Conservation (phyloP, 2,329 filamentous ascomycete genomes). For the Penicillium sp. region DNA sequence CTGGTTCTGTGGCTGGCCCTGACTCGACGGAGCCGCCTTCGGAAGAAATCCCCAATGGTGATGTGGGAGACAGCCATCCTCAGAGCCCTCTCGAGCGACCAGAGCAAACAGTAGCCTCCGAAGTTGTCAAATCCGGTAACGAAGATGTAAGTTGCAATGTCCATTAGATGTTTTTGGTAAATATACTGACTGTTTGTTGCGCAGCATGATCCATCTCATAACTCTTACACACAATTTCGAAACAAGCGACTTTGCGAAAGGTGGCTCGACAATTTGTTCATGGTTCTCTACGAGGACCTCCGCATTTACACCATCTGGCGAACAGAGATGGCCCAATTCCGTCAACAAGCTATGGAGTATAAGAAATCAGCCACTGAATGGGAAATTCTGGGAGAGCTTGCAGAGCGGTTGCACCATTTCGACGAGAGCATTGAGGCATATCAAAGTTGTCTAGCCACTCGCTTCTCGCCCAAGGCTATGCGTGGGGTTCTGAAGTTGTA, state of each 20-base stretch:
- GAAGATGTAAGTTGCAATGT: slow-evolving; percentile 59
- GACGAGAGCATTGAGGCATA: slow-evolving; percentile 94
- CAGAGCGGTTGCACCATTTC: slow-evolving; percentile 85
- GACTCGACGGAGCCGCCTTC: slow-evolving; percentile 21
- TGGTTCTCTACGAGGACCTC: slow-evolving; percentile 97
- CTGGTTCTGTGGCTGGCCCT: slow-evolving; percentile 25
- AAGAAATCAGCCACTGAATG: slow-evolving; percentile 96
- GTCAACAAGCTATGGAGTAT: slow-evolving; percentile 89
- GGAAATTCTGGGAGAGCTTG: slow-evolving; percentile 93
- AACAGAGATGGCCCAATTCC: slow-evolving; percentile 94
- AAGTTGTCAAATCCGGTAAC: slow-evolving; percentile 70
- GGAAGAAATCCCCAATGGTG: slow-evolving; percentile 35
- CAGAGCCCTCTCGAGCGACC: slow-evolving; percentile 68
- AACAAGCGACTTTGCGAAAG: slow-evolving; percentile 96
- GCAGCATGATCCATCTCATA: slow-evolving; percentile 64
- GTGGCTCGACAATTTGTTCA: slow-evolving; percentile 98
- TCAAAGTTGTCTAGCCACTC: slow-evolving; percentile 77
- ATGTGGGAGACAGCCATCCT: slow-evolving; percentile 25
- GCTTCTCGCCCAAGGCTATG: slow-evolving; percentile 92
- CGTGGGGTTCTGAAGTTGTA: slow-evolving; percentile 78
- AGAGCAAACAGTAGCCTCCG: slow-evolving; percentile 72
- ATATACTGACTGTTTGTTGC: slow-evolving; percentile 17
- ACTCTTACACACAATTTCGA: slow-evolving; percentile 83
- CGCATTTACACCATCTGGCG: slow-evolving; percentile 99
- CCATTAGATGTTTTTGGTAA: neutral